Conservation (phyloP, 345 rosid species). For the Tarenaya hassleriana region DNA sequence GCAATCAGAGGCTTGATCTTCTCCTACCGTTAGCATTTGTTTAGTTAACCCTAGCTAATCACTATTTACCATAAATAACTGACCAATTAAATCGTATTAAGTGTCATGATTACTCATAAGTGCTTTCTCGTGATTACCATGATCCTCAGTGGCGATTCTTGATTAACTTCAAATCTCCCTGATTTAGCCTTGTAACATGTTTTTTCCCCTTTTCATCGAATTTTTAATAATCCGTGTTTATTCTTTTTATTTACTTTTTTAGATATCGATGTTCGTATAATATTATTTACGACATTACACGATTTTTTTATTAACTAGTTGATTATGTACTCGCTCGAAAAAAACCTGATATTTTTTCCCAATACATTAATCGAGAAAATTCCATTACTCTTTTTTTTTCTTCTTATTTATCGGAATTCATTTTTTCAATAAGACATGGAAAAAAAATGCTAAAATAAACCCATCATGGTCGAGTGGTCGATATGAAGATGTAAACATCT, state of each 20-base stretch:
- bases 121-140: slow-evolving; percentile 27
- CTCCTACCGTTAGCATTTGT: slow-evolving; percentile 17
- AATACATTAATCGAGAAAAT: neutral
- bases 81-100: slow-evolving; percentile 16
- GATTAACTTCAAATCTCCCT: slow-evolving; percentile 23
- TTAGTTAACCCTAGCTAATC: neutral
- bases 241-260: neutral
- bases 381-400: no score
- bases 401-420: neutral
- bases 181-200: slow-evolving; percentile 26
- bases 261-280: no score
- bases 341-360: neutral
- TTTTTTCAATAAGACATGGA: neutral
- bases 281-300: neutral
- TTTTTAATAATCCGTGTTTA: slow-evolving; percentile 3
- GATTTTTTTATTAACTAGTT: neutral
- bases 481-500: no score
- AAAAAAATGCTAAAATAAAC: no score
- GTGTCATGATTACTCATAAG: slow-evolving; percentile 24
- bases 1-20: slow-evolving; percentile 10
- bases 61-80: slow-evolving; percentile 15
- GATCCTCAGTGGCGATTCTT: slow-evolving; percentile 9
- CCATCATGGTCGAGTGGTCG: no score
- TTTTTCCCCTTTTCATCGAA: neutral
- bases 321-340: slow-evolving; percentile 2